Evolutionary conservation across 441 rosid species (phyloP), one percentile per base, ranked within the genome.

Genomic region (Melastoma candidum): DNA sequence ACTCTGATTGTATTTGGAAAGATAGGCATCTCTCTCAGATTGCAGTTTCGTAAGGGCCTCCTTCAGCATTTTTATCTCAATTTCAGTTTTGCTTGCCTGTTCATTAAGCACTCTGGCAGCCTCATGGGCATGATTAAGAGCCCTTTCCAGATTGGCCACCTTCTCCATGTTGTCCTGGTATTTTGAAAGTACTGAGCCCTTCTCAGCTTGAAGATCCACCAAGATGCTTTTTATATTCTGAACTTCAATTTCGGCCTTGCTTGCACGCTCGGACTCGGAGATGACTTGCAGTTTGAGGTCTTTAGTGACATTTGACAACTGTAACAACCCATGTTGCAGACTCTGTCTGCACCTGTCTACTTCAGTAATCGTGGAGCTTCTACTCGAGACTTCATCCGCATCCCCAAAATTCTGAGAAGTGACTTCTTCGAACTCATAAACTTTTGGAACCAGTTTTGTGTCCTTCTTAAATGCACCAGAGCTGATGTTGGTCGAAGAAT

Each of bases 51-150:
- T 61, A 60, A 80, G 78, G 22, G 82, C 59, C 44, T 82, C 89
- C 47, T 77, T 76, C 65, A 82, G 69, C 48, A 74, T 59, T 64
- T 70, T 68, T 47, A 73, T 62, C 68, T 85, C 85, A 57, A 75
- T 67, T 59, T 85, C 89, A 17, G 81, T 81, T 76, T 69, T 76
- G 59, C 77, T 68, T 49, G 87, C 76, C 66, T 64, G 75, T 50
- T 82, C 86, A 9, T 72, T 75, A 44, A 74, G 75, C 48, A 63
- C 82, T 48, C 63, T 65, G 4, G 70, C 80, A 67, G 71, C 69
- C 26, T 62, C 74, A 60, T 69, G 77, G 24, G 82, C 79, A 59
- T 58, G 53, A 8, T 57, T 63, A 49, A 77, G 80, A 58, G 71
- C 79, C 24, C 63, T 69, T 59, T 79, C 79, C 10, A 74, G 74